Conservation (phyloP, 164 flowering plant genomes). For the Sedum album region DNA sequence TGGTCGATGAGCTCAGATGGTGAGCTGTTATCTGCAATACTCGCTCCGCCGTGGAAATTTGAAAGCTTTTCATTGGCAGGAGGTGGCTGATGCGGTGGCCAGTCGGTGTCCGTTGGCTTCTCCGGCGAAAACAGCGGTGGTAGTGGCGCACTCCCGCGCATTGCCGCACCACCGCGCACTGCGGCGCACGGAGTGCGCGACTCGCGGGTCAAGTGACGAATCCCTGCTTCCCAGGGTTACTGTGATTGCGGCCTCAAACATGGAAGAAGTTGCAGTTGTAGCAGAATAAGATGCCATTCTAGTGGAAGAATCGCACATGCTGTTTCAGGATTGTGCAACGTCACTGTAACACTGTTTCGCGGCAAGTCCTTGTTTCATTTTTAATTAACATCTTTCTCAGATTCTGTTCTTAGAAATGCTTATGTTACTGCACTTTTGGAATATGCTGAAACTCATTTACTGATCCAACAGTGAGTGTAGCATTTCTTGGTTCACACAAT, state of each 20-base stretch:
- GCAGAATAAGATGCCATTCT: not conserved
- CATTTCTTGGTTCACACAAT: not conserved
- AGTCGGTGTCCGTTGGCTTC: too few relatives aligned
- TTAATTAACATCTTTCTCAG: not conserved
- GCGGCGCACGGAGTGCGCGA: too few relatives aligned
- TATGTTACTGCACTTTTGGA: not conserved
- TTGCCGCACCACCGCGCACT: too few relatives aligned
- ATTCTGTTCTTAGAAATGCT: not conserved
- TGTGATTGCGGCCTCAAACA: not conserved
- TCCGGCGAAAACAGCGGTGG: too few relatives aligned
- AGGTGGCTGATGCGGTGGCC: too few relatives aligned
- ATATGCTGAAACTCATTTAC: not conserved
- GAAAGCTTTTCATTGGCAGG: too few relatives aligned
- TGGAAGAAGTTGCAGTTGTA: slow-evolving; percentile 3
- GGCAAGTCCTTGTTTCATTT: not conserved
- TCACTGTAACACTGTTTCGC: not conserved
- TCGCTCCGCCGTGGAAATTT: too few relatives aligned
- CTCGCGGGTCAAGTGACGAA: too few relatives aligned
- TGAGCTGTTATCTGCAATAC: too few relatives aligned
- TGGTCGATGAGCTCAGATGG: too few relatives aligned
- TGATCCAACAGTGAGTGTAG: not conserved
- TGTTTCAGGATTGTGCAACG: not conserved
- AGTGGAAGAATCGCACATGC: not conserved
- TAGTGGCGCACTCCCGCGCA: too few relatives aligned
- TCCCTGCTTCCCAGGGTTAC: too few relatives aligned